Conservation (phyloP, 257 asterid species). For the Petrea volubilis region DNA sequence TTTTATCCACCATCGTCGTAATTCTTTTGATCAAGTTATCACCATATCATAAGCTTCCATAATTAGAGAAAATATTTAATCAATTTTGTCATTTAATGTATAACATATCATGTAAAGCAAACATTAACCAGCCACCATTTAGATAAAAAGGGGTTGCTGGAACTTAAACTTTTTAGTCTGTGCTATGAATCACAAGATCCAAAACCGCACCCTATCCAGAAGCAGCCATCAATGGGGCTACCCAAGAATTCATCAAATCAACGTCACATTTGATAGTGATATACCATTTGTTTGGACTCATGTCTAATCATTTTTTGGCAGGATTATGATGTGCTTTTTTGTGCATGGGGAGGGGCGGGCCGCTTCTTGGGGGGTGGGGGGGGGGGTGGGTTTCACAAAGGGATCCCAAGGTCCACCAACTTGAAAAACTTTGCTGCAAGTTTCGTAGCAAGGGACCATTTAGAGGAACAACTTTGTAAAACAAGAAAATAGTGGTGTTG, state of each 20-base stretch:
- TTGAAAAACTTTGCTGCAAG: conserved; percentile 1
- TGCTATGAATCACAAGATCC: not conserved
- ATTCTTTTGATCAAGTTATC: too few relatives aligned
- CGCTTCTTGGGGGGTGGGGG: not conserved
- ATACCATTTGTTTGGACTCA: conserved; percentile 30
- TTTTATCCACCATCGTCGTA: too few relatives aligned
- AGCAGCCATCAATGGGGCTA: conserved; percentile 13
- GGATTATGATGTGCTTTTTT: conserved; percentile 8
- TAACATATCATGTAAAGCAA: not conserved
- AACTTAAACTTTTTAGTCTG: not conserved
- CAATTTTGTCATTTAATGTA: too few relatives aligned
- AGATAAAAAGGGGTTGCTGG: not conserved
- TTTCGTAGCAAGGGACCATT: conserved; percentile 5
- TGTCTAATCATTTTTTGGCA: conserved; percentile 30
- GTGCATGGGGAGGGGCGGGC: conserved; percentile 38
- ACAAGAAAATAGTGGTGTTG: not conserved
- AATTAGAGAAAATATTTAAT: too few relatives aligned
- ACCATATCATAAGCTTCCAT: too few relatives aligned
- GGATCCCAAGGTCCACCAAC: conserved; percentile 29
- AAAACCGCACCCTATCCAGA: not conserved
- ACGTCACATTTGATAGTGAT: conserved; percentile 32
- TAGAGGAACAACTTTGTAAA: not conserved
- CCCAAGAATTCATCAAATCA: conserved; percentile 36
- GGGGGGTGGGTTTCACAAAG: conserved; percentile 3
- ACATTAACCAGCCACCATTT: not conserved